These are phyloP conservation scores for Ilex aquifolium DNA, from an alignment of 257 asterid species.

Conservation along the genomic window DNA sequence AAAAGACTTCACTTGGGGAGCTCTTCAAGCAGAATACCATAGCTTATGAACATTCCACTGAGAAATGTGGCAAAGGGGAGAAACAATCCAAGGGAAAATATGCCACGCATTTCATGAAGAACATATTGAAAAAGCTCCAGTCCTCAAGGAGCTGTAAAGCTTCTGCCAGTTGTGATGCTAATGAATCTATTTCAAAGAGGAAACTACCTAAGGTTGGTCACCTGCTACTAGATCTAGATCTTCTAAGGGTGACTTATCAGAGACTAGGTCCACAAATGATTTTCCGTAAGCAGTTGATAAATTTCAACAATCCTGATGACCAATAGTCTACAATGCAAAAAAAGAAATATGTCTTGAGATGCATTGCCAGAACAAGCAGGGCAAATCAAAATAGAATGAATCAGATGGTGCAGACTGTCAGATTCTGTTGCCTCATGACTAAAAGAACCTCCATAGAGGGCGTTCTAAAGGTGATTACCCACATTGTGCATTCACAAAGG, in stretches of 20 bases:
- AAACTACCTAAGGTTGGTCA: conserved; percentile 65
- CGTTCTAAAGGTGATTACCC: too few species aligned
- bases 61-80: conserved; percentile 27
- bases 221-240: conserved; percentile 1
- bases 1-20: conserved; percentile 50
- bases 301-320: conserved; percentile 3
- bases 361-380: background rate
- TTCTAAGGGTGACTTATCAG: conserved; percentile 7
- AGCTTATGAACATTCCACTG: conserved; percentile 17
- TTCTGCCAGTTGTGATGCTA: conserved; percentile 33
- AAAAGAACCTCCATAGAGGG: too few species aligned
- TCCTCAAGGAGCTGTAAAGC: conserved; percentile 30
- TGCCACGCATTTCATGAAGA: conserved; percentile 47
- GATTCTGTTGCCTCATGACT: too few species aligned
- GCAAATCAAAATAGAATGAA: too few species aligned
- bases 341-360: too few species aligned
- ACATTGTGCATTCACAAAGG: too few species aligned
- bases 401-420: too few species aligned
- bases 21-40: conserved; percentile 34
- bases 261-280: conserved; percentile 4
- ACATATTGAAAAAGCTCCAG: conserved; percentile 48
- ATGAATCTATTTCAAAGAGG: conserved; percentile 39
- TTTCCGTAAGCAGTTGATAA: conserved; percentile 4
- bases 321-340: background rate
- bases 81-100: conserved; percentile 25